phyloP scores from a whole-genome alignment of 202 grass and related monocot species.

The Panicum virgatum region DNA sequence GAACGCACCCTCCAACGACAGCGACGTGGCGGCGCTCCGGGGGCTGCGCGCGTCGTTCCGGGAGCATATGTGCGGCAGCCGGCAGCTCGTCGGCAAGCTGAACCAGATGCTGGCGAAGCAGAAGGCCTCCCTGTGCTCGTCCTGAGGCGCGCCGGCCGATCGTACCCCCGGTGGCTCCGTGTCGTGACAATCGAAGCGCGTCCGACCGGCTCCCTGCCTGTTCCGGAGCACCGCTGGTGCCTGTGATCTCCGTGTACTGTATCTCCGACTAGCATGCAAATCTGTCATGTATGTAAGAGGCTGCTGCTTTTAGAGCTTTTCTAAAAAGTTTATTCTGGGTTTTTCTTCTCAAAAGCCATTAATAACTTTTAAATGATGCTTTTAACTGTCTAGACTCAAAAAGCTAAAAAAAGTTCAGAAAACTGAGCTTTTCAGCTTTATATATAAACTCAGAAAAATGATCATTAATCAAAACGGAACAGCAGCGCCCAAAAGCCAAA shows the following conservation, averaged over 20 bases:
- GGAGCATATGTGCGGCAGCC: conserved; percentile 57
- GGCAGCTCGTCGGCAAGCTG: conserved; percentile 58
- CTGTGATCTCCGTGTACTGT: not conserved
- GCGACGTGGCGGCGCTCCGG: conserved; percentile 54
- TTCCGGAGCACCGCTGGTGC: conserved; percentile 24
- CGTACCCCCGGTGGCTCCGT: not conserved
- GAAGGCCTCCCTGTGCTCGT: conserved; percentile 67
- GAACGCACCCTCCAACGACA: conserved; percentile 59
- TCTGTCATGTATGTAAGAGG: too few relatives aligned
- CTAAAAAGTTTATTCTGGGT: too few relatives aligned
- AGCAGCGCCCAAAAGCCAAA: not conserved
- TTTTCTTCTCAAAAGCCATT: too few relatives aligned
- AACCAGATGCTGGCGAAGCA: conserved; percentile 72
- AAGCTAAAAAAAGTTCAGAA: too few relatives aligned
- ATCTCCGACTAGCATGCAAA: too few relatives aligned
- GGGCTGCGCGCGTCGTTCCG: conserved; percentile 70
- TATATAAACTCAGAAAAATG: too few relatives aligned
- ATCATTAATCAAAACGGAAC: not conserved
- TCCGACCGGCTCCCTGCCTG: not conserved
- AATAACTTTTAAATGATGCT: too few relatives aligned
- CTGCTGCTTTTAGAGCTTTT: too few relatives aligned
- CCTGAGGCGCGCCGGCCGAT: conserved; percentile 37
- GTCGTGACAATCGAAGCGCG: not conserved
- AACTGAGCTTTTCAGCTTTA: too few relatives aligned
- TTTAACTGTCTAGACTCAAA: too few relatives aligned